phyloP scores from a whole-genome alignment of 106 monocot species.

The Apostasia ramifera region DNA sequence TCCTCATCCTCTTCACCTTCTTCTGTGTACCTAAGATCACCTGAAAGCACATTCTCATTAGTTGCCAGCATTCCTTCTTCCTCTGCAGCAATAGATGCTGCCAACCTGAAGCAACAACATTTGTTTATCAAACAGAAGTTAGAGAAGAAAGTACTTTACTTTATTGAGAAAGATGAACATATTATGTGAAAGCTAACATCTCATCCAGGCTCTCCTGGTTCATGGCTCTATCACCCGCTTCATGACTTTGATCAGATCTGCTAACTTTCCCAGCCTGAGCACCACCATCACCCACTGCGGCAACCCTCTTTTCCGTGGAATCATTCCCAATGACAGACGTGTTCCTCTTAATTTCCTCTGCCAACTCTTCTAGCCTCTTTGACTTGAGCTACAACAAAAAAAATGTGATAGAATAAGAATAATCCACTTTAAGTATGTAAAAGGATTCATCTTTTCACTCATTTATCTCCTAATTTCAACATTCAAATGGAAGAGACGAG shows the following conservation, averaged over 20 bases:
- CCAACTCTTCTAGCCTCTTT: slow-evolving; percentile 80
- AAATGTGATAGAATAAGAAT: not conserved
- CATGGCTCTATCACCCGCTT: not conserved
- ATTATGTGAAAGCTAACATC: slow-evolving; percentile 26
- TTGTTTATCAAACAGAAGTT: not conserved
- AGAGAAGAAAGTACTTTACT: not conserved
- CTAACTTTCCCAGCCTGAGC: not conserved
- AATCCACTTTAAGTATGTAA: too few relatives aligned
- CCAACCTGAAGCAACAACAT: slow-evolving; percentile 38
- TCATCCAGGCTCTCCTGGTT: slow-evolving; percentile 58
- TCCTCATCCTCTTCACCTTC: slow-evolving; percentile 52
- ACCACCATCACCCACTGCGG: not conserved
- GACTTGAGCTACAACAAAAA: slow-evolving; percentile 49
- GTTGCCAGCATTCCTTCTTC: slow-evolving; percentile 32
- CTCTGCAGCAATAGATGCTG: slow-evolving; percentile 95
- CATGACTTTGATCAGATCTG: not conserved
- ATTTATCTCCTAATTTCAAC: not conserved
- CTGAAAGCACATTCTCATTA: slow-evolving; percentile 13
- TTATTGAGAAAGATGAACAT: not conserved
- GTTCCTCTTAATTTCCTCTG: slow-evolving; percentile 53
- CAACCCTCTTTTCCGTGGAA: slow-evolving; percentile 44
- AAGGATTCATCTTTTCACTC: not conserved
- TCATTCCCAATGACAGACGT: slow-evolving; percentile 23
- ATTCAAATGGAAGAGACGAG: too few relatives aligned
- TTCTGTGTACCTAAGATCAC: slow-evolving; percentile 17